These are phyloP conservation scores for Petunia hybrid DNA, from an alignment of 305 asterid species.

Conservation along the genomic window DNA sequence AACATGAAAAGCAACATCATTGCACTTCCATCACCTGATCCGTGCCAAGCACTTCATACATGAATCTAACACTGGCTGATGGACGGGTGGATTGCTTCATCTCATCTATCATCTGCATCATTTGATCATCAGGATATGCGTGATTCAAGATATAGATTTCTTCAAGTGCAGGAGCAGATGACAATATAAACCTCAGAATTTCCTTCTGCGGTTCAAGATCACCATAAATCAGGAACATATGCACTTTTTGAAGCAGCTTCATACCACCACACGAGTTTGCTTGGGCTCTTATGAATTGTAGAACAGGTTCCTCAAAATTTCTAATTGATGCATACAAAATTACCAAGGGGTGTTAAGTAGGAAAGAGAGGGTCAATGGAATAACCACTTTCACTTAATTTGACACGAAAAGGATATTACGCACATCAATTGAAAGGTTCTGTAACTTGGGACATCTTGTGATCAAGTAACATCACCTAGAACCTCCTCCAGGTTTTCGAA, in stretches of 20 bases:
- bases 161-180: neutral
- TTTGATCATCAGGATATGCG: neutral
- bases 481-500: neutral
- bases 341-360: no score
- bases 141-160: slow-evolving; percentile 4
- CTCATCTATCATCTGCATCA: neutral
- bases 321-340: no score
- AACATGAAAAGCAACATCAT: neutral
- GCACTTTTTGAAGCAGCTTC: neutral
- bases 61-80: neutral
- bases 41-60: neutral
- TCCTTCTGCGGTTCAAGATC: neutral
- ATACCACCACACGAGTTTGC: neutral
- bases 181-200: neutral
- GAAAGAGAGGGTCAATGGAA: neutral
- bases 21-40: neutral
- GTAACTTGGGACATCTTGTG: neutral
- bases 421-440: neutral
- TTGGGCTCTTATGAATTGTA: neutral
- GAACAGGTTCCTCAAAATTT: neutral
- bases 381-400: no score
- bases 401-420: neutral
- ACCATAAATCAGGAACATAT: neutral
- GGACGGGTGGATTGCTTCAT: neutral
- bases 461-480: neutral